These are phyloP conservation scores for Nicotiana rustica DNA, from an alignment of 305 asterid species.

Conservation along the genomic window DNA sequence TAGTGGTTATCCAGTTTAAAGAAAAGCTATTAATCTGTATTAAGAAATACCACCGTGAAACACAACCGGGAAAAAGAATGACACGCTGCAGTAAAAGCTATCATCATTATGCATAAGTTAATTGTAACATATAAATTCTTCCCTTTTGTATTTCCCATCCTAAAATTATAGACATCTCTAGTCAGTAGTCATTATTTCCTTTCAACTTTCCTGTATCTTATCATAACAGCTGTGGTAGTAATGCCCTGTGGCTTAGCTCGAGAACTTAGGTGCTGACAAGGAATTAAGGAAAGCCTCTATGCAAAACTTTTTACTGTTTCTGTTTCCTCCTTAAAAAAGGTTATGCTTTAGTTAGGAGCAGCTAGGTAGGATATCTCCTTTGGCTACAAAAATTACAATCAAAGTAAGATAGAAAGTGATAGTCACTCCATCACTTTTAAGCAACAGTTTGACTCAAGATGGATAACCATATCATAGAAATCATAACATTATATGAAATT, in stretches of 20 bases:
- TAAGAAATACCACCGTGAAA: neutral
- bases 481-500: constrained; percentile 7
- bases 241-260: neutral
- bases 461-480: neutral
- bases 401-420: neutral
- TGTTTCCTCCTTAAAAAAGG: neutral
- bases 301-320: neutral
- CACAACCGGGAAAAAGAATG: neutral
- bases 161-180: neutral
- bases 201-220: constrained; percentile 5
- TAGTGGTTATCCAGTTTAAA: neutral
- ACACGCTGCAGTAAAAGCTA: neutral
- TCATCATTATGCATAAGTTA: neutral
- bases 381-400: neutral
- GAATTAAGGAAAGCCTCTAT: neutral
- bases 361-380: neutral
- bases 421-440: neutral
- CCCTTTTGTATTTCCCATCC: neutral
- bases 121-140: neutral
- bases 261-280: neutral
- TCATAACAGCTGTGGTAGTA: neutral
- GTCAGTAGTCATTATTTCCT: neutral
- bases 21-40: neutral
- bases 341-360: neutral
- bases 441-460: constrained; percentile 7